Percentiles rank a stretch among this genome's conserved stretches.
Evolutionary conservation across 2,329 filamentous ascomycete species (phyloP).

Genomic region (Sclerotinia subarctica): DNA sequence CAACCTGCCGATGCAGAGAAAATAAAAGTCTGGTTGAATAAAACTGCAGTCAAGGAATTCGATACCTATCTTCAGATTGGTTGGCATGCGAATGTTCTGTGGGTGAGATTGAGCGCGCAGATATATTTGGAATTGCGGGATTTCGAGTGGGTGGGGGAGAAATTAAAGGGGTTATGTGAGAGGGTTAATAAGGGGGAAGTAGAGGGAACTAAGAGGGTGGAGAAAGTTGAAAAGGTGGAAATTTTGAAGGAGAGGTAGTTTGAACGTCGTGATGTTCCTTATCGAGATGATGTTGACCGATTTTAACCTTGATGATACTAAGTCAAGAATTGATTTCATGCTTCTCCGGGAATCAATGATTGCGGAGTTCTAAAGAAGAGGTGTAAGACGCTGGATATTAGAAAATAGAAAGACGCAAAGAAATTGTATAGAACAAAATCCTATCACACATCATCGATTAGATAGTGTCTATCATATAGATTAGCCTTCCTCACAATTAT

Average conservation of each 20-base stretch:
- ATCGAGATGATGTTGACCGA: background rate
- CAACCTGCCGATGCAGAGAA: conserved; percentile 49
- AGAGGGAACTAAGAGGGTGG: background rate
- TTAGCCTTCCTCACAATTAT: too few species aligned
- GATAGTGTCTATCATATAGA: background rate
- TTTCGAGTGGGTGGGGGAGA: conserved; percentile 64
- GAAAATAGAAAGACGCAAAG: background rate
- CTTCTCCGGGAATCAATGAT: too few species aligned
- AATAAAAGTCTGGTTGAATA: conserved; percentile 50
- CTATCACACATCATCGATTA: too few species aligned
- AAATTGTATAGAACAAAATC: background rate
- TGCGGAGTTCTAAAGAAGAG: too few species aligned
- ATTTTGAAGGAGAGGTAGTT: background rate
- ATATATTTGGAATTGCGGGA: conserved; percentile 75
- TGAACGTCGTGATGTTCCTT: background rate
- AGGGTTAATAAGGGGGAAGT: conserved; percentile 43
- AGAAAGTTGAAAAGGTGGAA: background rate
- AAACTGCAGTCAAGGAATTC: conserved; percentile 47
- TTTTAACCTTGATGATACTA: too few species aligned
- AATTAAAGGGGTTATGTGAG: conserved; percentile 46
- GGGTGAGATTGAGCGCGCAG: conserved; percentile 74
- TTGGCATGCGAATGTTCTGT: conserved; percentile 57
- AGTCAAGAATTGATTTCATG: too few species aligned
- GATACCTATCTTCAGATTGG: conserved; percentile 64
- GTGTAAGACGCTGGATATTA: background rate